These are phyloP conservation scores for Pythium phragmitis DNA, from an alignment of 352 stramenopile species.

Conservation along the genomic window DNA sequence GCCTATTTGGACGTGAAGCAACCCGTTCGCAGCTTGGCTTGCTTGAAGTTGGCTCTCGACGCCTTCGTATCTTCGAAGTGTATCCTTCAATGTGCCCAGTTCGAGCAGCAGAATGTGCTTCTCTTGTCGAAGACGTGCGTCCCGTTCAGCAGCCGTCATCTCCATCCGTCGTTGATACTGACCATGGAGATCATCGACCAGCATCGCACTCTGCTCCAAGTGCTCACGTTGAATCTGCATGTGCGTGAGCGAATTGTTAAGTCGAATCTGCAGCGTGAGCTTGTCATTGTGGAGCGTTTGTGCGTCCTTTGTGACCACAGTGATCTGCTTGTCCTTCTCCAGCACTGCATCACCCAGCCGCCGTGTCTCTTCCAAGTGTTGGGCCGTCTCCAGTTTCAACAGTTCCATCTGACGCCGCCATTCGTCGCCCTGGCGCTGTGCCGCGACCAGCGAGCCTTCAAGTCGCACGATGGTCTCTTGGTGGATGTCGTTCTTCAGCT, in stretches of 20 bases:
- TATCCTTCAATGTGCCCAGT: constrained; percentile 40
- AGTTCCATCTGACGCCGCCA: constrained; percentile 47
- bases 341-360: constrained; percentile 35
- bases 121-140: constrained; percentile 44
- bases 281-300: constrained; percentile 37
- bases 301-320: constrained; percentile 34
- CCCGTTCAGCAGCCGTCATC: constrained; percentile 38
- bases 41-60: constrained; percentile 33
- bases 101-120: constrained; percentile 49
- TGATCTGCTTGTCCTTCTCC: constrained; percentile 38
- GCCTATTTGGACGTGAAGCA: not conserved
- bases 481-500: constrained; percentile 53
- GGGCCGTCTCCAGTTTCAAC: constrained; percentile 45
- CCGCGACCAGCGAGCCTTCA: constrained; percentile 35
- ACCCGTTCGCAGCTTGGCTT: constrained; percentile 17
- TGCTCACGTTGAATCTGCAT: constrained; percentile 37
- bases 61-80: constrained; percentile 38
- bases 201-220: constrained; percentile 40
- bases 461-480: constrained; percentile 50
- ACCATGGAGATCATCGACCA: constrained; percentile 42
- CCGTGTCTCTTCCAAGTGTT: constrained; percentile 37
- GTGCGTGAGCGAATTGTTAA: constrained; percentile 38
- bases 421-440: constrained; percentile 50
- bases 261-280: constrained; percentile 48
- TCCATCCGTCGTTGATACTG: constrained; percentile 35